phyloP scores from a whole-genome alignment of 2,329 filamentous ascomycete species.

The Shiraia sp. region DNA sequence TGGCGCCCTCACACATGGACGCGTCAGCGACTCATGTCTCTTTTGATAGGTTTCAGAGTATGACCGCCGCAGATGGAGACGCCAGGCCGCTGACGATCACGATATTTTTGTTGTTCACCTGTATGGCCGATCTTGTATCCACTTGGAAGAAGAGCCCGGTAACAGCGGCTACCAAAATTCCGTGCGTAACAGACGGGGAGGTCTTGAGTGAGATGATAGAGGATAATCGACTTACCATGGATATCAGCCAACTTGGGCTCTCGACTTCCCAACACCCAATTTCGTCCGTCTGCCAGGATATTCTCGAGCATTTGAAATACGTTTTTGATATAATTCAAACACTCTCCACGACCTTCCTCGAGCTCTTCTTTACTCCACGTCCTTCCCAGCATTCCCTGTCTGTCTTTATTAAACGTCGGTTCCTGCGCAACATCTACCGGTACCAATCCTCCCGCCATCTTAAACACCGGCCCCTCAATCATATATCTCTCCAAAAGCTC shows the following conservation, averaged over 20 bases:
- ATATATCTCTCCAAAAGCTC: conserved; percentile 60
- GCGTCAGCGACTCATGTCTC: too few species aligned
- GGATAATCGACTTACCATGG: conserved; percentile 52
- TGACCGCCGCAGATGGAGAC: too few species aligned
- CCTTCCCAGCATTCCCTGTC: conserved; percentile 50
- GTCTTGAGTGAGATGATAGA: too few species aligned
- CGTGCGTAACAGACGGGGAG: too few species aligned
- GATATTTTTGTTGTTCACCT: too few species aligned
- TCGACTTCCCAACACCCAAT: conserved; percentile 63
- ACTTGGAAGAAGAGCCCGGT: too few species aligned
- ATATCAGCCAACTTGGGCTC: conserved; percentile 65
- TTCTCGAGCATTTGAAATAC: conserved; percentile 63
- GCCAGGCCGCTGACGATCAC: too few species aligned
- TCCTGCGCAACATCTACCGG: conserved; percentile 60
- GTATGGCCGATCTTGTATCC: too few species aligned
- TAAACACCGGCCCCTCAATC: conserved; percentile 62
- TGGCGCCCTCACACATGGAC: too few species aligned
- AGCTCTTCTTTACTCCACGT: conserved; percentile 46
- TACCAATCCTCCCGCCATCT: conserved; percentile 56
- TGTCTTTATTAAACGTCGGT: conserved; percentile 62
- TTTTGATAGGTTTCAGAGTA: too few species aligned
- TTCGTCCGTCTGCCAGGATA: conserved; percentile 64
- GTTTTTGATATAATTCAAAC: conserved; percentile 56
- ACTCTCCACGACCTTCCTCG: conserved; percentile 55
- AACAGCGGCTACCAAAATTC: too few species aligned